phyloP scores from a whole-genome alignment of 306 rosid species.

The Acacia acuminata region DNA sequence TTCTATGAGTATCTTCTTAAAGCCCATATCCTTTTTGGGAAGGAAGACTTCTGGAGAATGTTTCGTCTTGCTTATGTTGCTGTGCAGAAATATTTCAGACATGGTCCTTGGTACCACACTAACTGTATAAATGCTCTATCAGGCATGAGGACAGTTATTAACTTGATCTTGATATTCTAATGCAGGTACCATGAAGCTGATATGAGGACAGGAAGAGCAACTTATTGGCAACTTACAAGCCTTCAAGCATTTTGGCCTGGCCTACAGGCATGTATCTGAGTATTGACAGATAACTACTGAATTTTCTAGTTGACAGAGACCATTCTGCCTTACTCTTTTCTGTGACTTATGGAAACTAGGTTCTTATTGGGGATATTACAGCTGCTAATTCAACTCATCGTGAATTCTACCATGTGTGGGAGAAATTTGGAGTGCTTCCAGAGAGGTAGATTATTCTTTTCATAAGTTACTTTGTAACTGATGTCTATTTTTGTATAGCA shows the following conservation, averaged over 20 bases:
- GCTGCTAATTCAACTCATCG: constrained; percentile 98
- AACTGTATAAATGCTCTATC: constrained; percentile 27
- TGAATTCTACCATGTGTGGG: constrained; percentile 87
- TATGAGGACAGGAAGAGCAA: constrained; percentile 96
- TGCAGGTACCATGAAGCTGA: constrained; percentile 97
- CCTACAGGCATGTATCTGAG: constrained; percentile 68
- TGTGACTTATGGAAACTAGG: constrained; percentile 51
- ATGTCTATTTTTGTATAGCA: constrained; percentile 16
- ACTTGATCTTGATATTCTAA: constrained; percentile 34
- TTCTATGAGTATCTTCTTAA: constrained; percentile 94
- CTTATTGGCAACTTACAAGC: constrained; percentile 98
- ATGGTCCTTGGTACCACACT: constrained; percentile 81
- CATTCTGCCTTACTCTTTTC: constrained; percentile 40
- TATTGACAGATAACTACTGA: neutral
- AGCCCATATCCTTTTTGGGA: constrained; percentile 74
- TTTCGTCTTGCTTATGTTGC: constrained; percentile 55
- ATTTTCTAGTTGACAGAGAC: constrained; percentile 13
- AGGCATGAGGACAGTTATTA: constrained; percentile 12
- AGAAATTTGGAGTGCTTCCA: constrained; percentile 85
- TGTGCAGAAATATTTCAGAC: constrained; percentile 70
- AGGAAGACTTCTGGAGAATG: constrained; percentile 60
- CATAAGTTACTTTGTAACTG: constrained; percentile 15
- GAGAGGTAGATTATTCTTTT: constrained; percentile 69
- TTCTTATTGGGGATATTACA: constrained; percentile 84
- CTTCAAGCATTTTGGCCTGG: constrained; percentile 99